Base-by-base conservation (phyloP, 768 basidiomycete genomes). In the Hydnomerulius pinastri region DNA sequence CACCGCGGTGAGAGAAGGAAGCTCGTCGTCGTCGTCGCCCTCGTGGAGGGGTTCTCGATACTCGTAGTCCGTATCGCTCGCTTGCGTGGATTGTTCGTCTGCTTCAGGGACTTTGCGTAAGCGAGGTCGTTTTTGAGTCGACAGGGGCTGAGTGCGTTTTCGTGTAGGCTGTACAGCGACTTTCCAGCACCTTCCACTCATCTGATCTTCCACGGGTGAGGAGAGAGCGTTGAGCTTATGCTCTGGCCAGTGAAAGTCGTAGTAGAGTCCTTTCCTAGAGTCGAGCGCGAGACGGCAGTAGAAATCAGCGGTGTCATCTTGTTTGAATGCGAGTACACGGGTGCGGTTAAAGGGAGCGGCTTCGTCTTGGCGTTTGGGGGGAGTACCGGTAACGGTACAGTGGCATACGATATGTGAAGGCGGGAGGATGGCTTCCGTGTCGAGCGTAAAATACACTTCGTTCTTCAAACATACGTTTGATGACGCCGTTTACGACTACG, bases 401-500 rank as follows among this genome's bases (percentile, higher is more conserved):
- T 64, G 77, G 10, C 73, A 71, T 17, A 81, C 58, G 35, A 90
- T 74, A 37, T 73, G 71, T 13, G 76, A 72, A 5, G 86, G 78
- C 12, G 73, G 69, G 13, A 87, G 57, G 33, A 78, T 70, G 20
- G 72, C 79, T 36, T 71, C 73, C 4, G 75, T 73, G 27, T 72
- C 56, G 20, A 87, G 66, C 8, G 81, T 80, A 43, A 86, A 87
- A 58, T 88, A 90, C 6, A 91, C 76, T 66, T 92, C 90, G 55
- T 88, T 86, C 90, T 91, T 51, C 48, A 5, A 13, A 43, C 13
- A 32, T 29, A 28, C 38, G 20, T 41, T 54, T 42, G 10, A 32
- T 29, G 54, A 11, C n/a, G n/a, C n/a, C n/a, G n/a, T n/a, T n/a
- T n/a, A n/a, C 17, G 38, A 37, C 3, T 37, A 23, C 38, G 29